Base-by-base conservation (phyloP, 345 rosid genomes). In the Brassica incana region DNA sequence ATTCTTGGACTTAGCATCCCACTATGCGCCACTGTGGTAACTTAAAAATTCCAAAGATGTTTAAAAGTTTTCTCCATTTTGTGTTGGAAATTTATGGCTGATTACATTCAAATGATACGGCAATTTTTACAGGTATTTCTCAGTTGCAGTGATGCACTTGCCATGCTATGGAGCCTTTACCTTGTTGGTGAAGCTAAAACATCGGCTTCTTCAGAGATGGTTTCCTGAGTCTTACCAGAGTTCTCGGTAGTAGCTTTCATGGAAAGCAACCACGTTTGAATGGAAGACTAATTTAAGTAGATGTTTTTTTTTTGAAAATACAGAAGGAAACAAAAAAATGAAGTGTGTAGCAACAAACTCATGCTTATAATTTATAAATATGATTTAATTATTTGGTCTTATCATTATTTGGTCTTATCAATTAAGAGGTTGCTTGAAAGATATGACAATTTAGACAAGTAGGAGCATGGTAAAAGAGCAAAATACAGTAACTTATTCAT, bases 21-120 rank as follows among this genome's bases (percentile, higher is more conserved):
- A 86, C 48, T 88, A 84, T 81, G 92, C 97, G 77, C 98, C 98
- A 38, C 62, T 95, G 43, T 93, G 98, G 99, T 95, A 86, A 64
- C n/a, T 73, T 35, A 7, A 68, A 73, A 45, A 11, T 71, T 61
- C 67, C 9, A 81, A 64, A 11, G 6, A 2, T 48, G 11, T 38
- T 35, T n/a, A 4, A 27, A 0, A 56, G 2, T 18, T 6, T 60
- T 14, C 27, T 48, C 38, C 8, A 35, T 62, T 69, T 70, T 76
- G 62, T 3, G 3, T 15, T 15, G 29, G 18, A 45, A 30, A 61
- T 33, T 1, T 8, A 45, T 3, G 25, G 69, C 5, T 77, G 63
- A 45, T 77, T n/a, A 27, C 6, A 67, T 15, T 58, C 0, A 6
- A 27, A 67, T 56, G 2, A 66, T 54, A 29, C 1, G 58, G 40